Evolutionary conservation across 2,329 filamentous ascomycete species (phyloP).

Genomic region (Graphiopsis chlorocephala): DNA sequence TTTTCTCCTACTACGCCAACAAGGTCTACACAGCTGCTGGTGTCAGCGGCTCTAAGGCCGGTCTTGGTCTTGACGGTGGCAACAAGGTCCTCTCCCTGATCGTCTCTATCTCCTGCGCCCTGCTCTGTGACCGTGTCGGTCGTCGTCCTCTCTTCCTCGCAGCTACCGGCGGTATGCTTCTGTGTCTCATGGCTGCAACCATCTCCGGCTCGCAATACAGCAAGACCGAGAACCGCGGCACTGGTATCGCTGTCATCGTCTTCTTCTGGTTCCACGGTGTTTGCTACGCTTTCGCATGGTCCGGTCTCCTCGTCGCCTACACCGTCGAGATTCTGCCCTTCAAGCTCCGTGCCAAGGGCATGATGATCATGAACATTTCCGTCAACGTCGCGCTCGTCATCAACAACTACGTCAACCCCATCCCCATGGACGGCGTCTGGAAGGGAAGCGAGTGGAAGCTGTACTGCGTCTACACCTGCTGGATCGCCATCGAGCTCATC

Average conservation of each 20-base stretch:
- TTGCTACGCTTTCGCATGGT: conserved; percentile 58
- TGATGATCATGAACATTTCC: conserved; percentile 59
- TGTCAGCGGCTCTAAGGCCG: conserved; percentile 29
- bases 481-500: conserved; percentile 59
- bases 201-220: conserved; percentile 13
- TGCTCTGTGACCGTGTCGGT: conserved; percentile 34
- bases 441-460: conserved; percentile 59
- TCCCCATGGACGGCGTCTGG: conserved; percentile 55
- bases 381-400: conserved; percentile 62
- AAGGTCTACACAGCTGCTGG: conserved; percentile 31
- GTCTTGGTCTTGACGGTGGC: conserved; percentile 47
- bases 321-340: conserved; percentile 50
- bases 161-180: conserved; percentile 38
- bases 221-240: conserved; percentile 32
- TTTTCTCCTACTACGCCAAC: conserved; percentile 41
- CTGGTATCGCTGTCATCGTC: conserved; percentile 48
- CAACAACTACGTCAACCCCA: conserved; percentile 61
- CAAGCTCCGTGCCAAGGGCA: conserved; percentile 49
- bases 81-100: conserved; percentile 59
- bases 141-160: conserved; percentile 31
- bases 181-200: conserved; percentile 32
- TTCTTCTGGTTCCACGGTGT: conserved; percentile 52
- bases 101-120: conserved; percentile 50
- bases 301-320: conserved; percentile 50
- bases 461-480: conserved; percentile 64